Conservation (phyloP, 306 rosid genomes). For the Rosa persica region DNA sequence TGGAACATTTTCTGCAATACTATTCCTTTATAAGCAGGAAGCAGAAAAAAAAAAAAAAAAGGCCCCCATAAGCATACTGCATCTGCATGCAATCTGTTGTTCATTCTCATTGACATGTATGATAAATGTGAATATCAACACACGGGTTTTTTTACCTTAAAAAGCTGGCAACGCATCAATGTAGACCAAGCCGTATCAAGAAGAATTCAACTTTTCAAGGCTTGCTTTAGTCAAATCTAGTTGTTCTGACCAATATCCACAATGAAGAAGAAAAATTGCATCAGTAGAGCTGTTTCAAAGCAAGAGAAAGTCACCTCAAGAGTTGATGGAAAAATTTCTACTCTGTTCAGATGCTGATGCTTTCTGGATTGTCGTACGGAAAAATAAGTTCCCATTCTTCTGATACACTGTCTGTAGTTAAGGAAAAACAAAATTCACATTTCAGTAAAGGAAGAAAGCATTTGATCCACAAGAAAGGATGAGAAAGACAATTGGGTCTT, state of each 20-base stretch:
- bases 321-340: conserved; percentile 29
- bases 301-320: background rate
- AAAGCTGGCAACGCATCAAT: background rate
- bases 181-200: conserved; percentile 23
- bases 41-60: too few relatives aligned
- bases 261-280: conserved; percentile 10
- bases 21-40: background rate
- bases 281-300: background rate
- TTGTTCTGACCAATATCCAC: conserved; percentile 39
- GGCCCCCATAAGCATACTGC: too few relatives aligned
- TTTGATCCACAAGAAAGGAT: background rate
- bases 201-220: conserved; percentile 46
- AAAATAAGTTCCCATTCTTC: conserved; percentile 64
- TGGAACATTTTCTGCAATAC: background rate
- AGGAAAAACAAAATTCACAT: background rate
- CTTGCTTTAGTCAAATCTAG: conserved; percentile 58
- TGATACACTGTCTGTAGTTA: conserved; percentile 59
- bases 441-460: background rate
- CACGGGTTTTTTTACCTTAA: background rate
- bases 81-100: too few relatives aligned
- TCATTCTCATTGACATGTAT: background rate
- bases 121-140: background rate
- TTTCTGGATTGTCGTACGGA: conserved; percentile 56
- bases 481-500: background rate
- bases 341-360: conserved; percentile 66